Evolutionary conservation across 2,329 filamentous ascomycete species (phyloP).

Genomic region (Blastomyces emzantsi): DNA sequence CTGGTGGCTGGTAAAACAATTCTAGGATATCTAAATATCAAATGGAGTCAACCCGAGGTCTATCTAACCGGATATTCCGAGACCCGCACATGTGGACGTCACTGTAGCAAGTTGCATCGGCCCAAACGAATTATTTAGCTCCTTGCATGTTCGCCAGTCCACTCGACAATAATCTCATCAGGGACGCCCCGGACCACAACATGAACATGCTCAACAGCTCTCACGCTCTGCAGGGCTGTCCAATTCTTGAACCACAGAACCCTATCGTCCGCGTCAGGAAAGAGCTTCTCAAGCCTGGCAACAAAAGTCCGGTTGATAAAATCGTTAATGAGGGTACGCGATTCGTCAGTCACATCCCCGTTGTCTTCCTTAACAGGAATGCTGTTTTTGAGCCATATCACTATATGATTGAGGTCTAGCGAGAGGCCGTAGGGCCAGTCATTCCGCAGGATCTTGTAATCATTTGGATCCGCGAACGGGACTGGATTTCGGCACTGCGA

Average conservation of each 20-base stretch:
- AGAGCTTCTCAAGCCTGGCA: slow-evolving; percentile 31
- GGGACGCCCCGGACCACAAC: slow-evolving; percentile 44
- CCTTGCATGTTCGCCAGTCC: slow-evolving; percentile 31
- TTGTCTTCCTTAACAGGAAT: slow-evolving; percentile 38
- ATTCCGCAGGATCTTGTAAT: slow-evolving; percentile 51
- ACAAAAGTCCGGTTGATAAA: slow-evolving; percentile 46
- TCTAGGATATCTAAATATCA: neutral
- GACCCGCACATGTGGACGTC: no score
- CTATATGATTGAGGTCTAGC: slow-evolving; percentile 46
- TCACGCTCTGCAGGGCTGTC: slow-evolving; percentile 51
- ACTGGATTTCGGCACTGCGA: slow-evolving; percentile 30
- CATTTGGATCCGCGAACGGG: slow-evolving; percentile 46
- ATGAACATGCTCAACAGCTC: slow-evolving; percentile 50
- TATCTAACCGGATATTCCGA: neutral
- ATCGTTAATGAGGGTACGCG: slow-evolving; percentile 39
- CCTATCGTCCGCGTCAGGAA: slow-evolving; percentile 32
- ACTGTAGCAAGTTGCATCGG: neutral
- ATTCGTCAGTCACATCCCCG: slow-evolving; percentile 45
- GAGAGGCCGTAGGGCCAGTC: slow-evolving; percentile 56
- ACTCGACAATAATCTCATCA: slow-evolving; percentile 35
- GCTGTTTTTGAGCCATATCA: slow-evolving; percentile 49
- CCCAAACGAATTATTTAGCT: neutral
- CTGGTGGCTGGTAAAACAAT: neutral
- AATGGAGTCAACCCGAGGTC: neutral
- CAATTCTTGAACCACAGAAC: slow-evolving; percentile 60